Percentiles rank a stretch among this genome's conserved stretches.
These are phyloP conservation scores for Strobilomyces echinocephalus DNA, from an alignment of 768 basidiomycete species.

Conservation along the genomic window DNA sequence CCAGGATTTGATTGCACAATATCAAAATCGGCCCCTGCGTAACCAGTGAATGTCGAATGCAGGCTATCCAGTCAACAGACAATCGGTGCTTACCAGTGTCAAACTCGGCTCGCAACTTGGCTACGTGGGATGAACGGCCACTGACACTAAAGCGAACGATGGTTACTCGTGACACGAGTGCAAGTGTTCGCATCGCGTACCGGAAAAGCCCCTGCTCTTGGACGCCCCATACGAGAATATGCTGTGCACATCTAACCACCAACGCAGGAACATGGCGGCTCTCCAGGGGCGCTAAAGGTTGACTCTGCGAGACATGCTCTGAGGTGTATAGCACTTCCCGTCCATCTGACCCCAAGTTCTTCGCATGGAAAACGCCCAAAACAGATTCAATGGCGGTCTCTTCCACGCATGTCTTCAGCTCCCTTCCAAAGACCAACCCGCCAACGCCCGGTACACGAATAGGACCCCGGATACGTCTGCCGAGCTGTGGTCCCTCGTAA, in stretches of 20 bases:
- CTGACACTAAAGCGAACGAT: slow-evolving; percentile 51
- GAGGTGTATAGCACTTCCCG: not conserved
- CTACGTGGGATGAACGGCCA: slow-evolving; percentile 78
- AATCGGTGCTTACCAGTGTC: slow-evolving; percentile 55
- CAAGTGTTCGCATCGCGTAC: slow-evolving; percentile 38
- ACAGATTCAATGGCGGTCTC: slow-evolving; percentile 49
- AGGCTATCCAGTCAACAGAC: not conserved
- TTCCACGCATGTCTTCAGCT: slow-evolving; percentile 48
- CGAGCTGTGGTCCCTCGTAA: slow-evolving; percentile 49
- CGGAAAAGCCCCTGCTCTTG: slow-evolving; percentile 85
- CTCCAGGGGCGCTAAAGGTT: slow-evolving; percentile 37
- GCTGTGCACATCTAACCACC: slow-evolving; percentile 78
- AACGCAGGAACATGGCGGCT: slow-evolving; percentile 62
- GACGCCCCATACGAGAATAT: slow-evolving; percentile 76
- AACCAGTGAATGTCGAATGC: slow-evolving; percentile 4
- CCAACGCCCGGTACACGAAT: slow-evolving; percentile 36
- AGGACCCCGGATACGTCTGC: slow-evolving; percentile 54
- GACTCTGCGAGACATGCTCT: slow-evolving; percentile 8
- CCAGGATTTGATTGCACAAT: slow-evolving; percentile 72
- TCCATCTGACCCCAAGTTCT: slow-evolving; percentile 1
- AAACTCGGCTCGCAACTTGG: slow-evolving; percentile 72
- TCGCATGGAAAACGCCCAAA: slow-evolving; percentile 4
- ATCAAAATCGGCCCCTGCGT: slow-evolving; percentile 78
- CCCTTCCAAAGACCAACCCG: slow-evolving; percentile 65
- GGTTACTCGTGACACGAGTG: not conserved